Percentiles rank a stretch among this genome's conserved stretches.
Evolutionary conservation across 2,329 filamentous ascomycete genomes (phyloP).

Genomic region (Seiridium cupressi): DNA sequence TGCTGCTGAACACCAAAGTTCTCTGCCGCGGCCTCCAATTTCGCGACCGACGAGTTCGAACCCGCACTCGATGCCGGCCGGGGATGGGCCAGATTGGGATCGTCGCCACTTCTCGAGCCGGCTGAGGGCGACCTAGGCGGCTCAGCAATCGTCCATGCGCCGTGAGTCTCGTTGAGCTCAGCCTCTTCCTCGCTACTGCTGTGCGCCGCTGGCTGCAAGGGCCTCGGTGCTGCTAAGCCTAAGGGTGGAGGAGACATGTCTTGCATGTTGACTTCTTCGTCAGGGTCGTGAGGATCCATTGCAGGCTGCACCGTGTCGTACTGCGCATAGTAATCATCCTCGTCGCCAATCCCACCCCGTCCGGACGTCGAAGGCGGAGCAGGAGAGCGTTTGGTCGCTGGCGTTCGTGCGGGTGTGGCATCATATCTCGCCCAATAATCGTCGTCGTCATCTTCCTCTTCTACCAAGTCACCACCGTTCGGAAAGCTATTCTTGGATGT

Average conservation of each 20-base stretch:
- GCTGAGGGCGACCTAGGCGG: constrained; percentile 36
- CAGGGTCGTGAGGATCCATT: constrained; percentile 79
- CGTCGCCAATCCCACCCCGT: constrained; percentile 38
- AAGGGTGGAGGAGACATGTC: constrained; percentile 33
- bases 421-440: constrained; percentile 82
- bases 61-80: constrained; percentile 57
- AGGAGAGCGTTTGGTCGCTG: constrained; percentile 60
- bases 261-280: constrained; percentile 53
- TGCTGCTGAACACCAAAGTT: constrained; percentile 74
- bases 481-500: constrained; percentile 13
- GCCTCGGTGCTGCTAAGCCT: constrained; percentile 23
- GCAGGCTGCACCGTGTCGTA: constrained; percentile 79
- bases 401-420: constrained; percentile 63
- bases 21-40: constrained; percentile 54
- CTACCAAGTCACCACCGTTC: constrained; percentile 10
- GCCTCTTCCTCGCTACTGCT: constrained; percentile 22
- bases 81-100: constrained; percentile 40
- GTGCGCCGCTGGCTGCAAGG: constrained; percentile 17
- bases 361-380: constrained; percentile 45
- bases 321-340: constrained; percentile 73
- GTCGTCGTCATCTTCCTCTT: constrained; percentile 65
- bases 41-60: constrained; percentile 61
- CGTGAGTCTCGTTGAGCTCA: constrained; percentile 34
- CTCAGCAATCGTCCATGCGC: constrained; percentile 44
- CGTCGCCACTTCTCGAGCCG: constrained; percentile 33